Percentiles rank a stretch among this genome's conserved stretches.
Conservation (phyloP, 345 rosid genomes). For the Kandelia obovata region DNA sequence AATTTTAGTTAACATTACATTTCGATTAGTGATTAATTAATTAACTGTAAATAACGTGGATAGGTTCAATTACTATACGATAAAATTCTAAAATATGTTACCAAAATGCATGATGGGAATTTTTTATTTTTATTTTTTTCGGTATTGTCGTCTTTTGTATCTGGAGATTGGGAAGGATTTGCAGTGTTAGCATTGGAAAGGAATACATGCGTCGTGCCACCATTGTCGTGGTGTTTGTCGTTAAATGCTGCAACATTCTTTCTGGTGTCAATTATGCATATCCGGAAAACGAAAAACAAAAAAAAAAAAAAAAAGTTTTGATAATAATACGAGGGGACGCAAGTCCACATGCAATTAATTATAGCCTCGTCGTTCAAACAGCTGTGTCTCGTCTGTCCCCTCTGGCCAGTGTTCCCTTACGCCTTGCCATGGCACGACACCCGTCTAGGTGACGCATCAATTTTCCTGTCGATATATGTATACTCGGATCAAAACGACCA, state of each 20-base stretch:
- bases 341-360: constrained; percentile 7
- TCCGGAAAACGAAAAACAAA: too few relatives aligned
- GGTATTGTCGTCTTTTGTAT: constrained; percentile 14
- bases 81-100: constrained; percentile 19
- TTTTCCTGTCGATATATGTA: too few relatives aligned
- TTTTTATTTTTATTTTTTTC: constrained; percentile 12
- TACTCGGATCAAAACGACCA: too few relatives aligned
- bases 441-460: too few relatives aligned
- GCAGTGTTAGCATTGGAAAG: constrained; percentile 19
- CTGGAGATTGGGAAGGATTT: constrained; percentile 42
- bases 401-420: too few relatives aligned
- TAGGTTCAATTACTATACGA: too few relatives aligned
- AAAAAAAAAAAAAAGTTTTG: too few relatives aligned
- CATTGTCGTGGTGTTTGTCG: constrained; percentile 54
- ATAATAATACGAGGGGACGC: not conserved
- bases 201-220: constrained; percentile 32
- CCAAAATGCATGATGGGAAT: constrained; percentile 37
- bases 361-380: not conserved
- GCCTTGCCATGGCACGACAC: too few relatives aligned
- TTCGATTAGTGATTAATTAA: too few relatives aligned
- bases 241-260: constrained; percentile 59
- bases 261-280: constrained; percentile 7
- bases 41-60: too few relatives aligned
- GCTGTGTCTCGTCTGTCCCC: not conserved
- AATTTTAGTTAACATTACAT: too few relatives aligned